Percentiles rank a stretch among this genome's conserved stretches.
Evolutionary conservation across 2,329 filamentous ascomycete genomes (phyloP).

Genomic region (Madurella fahalii): DNA sequence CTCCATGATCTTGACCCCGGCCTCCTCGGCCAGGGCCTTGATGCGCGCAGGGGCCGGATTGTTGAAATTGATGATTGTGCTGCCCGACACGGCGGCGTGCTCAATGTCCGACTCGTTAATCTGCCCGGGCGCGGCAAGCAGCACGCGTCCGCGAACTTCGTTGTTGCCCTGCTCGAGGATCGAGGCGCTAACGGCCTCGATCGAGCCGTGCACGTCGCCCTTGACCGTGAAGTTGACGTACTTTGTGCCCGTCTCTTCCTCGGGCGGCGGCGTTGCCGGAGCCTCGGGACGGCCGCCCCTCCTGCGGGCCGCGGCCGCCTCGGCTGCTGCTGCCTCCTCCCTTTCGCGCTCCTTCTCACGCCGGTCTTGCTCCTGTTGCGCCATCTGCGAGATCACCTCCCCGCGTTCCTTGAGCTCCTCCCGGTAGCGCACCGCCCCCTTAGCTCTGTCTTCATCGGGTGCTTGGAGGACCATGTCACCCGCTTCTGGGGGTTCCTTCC

Average conservation of each 20-base stretch:
- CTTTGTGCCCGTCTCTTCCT: slow-evolving; percentile 35
- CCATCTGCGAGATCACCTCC: slow-evolving; percentile 76
- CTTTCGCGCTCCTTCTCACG: slow-evolving; percentile 45
- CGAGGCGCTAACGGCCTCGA: slow-evolving; percentile 79
- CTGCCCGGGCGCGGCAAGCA: slow-evolving; percentile 72
- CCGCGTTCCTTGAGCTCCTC: slow-evolving; percentile 66
- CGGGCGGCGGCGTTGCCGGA: slow-evolving; percentile 32
- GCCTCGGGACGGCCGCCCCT: slow-evolving; percentile 9
- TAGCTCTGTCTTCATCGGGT: slow-evolving; percentile 70
- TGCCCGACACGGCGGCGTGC: slow-evolving; percentile 72
- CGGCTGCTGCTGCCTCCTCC: slow-evolving; percentile 33
- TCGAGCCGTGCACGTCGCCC: slow-evolving; percentile 88
- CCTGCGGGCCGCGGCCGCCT: neutral
- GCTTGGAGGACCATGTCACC: slow-evolving; percentile 87
- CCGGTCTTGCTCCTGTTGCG: slow-evolving; percentile 62
- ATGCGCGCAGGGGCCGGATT: slow-evolving; percentile 64
- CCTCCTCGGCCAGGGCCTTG: slow-evolving; percentile 62
- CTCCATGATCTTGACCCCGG: slow-evolving; percentile 73
- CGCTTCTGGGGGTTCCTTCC: slow-evolving; percentile 76
- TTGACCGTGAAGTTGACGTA: slow-evolving; percentile 81
- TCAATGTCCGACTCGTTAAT: slow-evolving; percentile 85
- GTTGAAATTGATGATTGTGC: slow-evolving; percentile 85
- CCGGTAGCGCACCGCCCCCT: slow-evolving; percentile 72
- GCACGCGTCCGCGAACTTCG: slow-evolving; percentile 72
- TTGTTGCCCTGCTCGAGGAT: slow-evolving; percentile 77